Evolutionary conservation across 2,329 filamentous ascomycete genomes (phyloP).

Genomic region (Paecilomyces formosus): DNA sequence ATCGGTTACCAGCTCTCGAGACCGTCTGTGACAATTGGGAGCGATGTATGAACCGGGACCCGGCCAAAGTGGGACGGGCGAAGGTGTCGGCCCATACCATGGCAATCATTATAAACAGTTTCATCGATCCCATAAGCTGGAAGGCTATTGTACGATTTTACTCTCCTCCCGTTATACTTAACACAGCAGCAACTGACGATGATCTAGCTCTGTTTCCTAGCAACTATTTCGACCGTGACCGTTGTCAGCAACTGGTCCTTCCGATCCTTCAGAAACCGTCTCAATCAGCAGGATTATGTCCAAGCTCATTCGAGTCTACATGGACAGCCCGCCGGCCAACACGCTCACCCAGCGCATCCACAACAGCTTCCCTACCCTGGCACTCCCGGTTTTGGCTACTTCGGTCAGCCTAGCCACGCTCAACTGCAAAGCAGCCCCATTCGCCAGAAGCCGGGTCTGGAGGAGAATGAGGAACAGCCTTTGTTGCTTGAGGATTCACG

Average conservation of each 20-base stretch:
- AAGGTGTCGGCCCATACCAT: conserved; percentile 80
- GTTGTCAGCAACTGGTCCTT: conserved; percentile 55
- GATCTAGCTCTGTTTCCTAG: conserved; percentile 29
- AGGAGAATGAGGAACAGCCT: conserved; percentile 14
- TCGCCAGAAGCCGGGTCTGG: conserved; percentile 8
- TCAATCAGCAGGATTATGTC: conserved; percentile 21
- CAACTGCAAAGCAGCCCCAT: conserved; percentile 6
- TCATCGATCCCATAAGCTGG: conserved; percentile 82
- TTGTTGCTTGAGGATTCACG: conserved; percentile 24
- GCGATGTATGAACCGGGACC: conserved; percentile 78
- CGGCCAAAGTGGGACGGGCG: conserved; percentile 67
- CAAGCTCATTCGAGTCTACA: conserved; percentile 15
- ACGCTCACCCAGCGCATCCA: conserved; percentile 12
- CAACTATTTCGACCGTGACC: conserved; percentile 41
- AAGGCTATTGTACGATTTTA: conserved; percentile 59
- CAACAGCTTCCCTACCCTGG: conserved; percentile 20
- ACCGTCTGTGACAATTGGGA: conserved; percentile 72
- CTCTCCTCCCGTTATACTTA: not conserved
- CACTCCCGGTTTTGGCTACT: conserved; percentile 18
- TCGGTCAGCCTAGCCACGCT: conserved; percentile 11
- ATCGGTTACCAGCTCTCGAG: conserved; percentile 65
- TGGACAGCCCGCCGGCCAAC: conserved; percentile 15
- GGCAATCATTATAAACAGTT: conserved; percentile 87
- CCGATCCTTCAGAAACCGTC: conserved; percentile 40
- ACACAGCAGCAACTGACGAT: conserved; percentile 9